Evolutionary conservation across 768 basidiomycete genomes (phyloP).

Genomic region (Tulasnella sp.): DNA sequence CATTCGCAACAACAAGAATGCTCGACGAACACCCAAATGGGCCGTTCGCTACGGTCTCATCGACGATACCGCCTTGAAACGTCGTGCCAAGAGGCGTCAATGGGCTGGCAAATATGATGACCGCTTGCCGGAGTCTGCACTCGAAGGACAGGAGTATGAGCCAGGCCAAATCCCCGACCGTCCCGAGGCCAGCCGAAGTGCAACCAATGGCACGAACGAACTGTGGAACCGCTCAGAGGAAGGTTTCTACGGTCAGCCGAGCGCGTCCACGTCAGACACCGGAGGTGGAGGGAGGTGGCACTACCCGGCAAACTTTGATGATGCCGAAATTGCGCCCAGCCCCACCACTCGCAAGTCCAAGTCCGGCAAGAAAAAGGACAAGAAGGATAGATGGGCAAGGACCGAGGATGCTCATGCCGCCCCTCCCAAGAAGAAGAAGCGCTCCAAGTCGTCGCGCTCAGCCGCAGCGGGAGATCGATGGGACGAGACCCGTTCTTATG

Average conservation of each 20-base stretch:
- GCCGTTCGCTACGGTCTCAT: conserved; percentile 85
- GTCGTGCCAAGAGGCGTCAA: conserved; percentile 73
- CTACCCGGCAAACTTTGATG: conserved; percentile 81
- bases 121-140: conserved; percentile 62
- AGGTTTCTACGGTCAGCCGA: conserved; percentile 53
- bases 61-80: conserved; percentile 68
- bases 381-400: conserved; percentile 84
- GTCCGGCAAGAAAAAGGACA: conserved; percentile 62
- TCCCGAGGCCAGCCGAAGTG: conserved; percentile 21
- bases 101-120: conserved; percentile 89
- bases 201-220: conserved; percentile 33
- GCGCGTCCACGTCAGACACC: conserved; percentile 36
- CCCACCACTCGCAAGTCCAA: conserved; percentile 40
- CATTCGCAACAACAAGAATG: conserved; percentile 91
- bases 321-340: conserved; percentile 36
- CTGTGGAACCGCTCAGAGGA: conserved; percentile 77
- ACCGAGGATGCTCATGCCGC: conserved; percentile 75
- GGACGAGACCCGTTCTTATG: conserved; percentile 26
- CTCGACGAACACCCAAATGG: conserved; percentile 94
- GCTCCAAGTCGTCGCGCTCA: conserved; percentile 28
- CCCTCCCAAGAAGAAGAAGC: conserved; percentile 54
- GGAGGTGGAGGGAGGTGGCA: conserved; percentile 60
- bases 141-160: conserved; percentile 63
- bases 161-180: conserved; percentile 63
- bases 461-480: conserved; percentile 38